Base-by-base conservation (phyloP, 345 rosid genomes). In the Turritis glabra region DNA sequence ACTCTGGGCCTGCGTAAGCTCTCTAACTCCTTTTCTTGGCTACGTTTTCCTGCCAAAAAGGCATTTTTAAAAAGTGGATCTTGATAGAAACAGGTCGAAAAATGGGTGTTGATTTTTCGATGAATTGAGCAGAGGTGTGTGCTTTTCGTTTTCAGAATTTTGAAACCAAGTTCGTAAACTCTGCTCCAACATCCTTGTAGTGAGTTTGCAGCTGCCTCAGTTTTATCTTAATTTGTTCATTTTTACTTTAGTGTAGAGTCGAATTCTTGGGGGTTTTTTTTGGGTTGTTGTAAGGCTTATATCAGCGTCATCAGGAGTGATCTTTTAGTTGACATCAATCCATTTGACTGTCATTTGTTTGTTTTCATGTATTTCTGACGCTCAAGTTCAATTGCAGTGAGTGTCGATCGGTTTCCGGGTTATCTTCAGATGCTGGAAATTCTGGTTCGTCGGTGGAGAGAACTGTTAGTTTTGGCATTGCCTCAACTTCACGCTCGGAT, bases 1-100 rank as follows among this genome's bases (percentile, higher is more conserved):
- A 83, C 65, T 62, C 84, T 57, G 84, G 69, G 47, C 60, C 80
- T 52, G 44, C 54, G 95, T 90, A 81, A 87, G 94, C 78, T 75
- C 56, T 38, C 61, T 64, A 11, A 25, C 56, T 26, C 55, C 17
- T 35, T 41, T 19, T 10, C 2, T 56, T 73, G 22, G 7, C 7
- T 67, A 30, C 6, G 5, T 33, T 18, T 48, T 64, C 37, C 9
- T 74, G 21, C 22, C 2, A 61, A 26, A 11, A 0, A 48, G 35
- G 48, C 30, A 35, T 15, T 17, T 51, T 32, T 14, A 0, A 3
- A 18, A 54, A 15, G 38, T 59, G 58, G 35, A 60, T 71, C 58
- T 35, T 35, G 15, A 40, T 37, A 5, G 50, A 33, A 18, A 18
- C 12, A 35, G 1, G 11, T 44, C 23, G 33, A 29, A 5, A 5